Conservation (phyloP, 202 grass and related monocot genomes). For the Panicum hallii region DNA sequence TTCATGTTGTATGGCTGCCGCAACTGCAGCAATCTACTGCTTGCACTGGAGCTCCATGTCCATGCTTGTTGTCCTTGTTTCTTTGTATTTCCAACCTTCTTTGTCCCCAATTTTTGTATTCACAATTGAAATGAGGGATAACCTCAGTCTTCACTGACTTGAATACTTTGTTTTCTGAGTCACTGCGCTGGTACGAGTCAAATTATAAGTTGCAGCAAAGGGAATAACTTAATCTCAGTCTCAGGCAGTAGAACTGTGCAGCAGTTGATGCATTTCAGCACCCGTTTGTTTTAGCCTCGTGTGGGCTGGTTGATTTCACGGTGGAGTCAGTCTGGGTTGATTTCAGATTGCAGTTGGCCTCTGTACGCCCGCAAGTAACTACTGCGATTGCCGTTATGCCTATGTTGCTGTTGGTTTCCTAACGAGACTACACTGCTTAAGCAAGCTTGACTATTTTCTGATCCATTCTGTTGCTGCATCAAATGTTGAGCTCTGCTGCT, state of each 20-base stretch:
- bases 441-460: neutral
- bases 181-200: too few relatives aligned
- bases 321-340: too few relatives aligned
- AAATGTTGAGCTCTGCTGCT: conserved; percentile 15
- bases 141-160: neutral
- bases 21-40: neutral
- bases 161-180: neutral
- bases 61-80: neutral
- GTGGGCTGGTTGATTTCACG: neutral
- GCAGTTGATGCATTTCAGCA: neutral
- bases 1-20: neutral
- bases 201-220: neutral
- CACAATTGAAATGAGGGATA: neutral
- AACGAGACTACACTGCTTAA: neutral
- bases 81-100: neutral
- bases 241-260: neutral
- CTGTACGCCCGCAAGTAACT: neutral
- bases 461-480: neutral
- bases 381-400: neutral
- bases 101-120: neutral
- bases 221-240: neutral
- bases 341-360: too few relatives aligned
- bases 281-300: neutral
- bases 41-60: neutral
- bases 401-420: neutral